phyloP scores from a whole-genome alignment of 2,329 filamentous ascomycete genomes.

The Calonectria fujianensis region DNA sequence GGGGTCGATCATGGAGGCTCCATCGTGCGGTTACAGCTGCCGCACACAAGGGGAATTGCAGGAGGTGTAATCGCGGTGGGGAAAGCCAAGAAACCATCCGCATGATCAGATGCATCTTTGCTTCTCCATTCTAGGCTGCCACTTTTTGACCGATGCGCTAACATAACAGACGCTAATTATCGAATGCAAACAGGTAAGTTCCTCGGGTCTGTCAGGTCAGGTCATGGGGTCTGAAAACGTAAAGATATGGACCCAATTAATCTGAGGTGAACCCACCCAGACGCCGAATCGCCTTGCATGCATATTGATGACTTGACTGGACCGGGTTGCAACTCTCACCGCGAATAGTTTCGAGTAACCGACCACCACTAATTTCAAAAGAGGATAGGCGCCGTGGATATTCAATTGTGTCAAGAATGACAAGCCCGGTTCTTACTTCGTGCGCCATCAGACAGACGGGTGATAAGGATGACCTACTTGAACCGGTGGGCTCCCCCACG shows the following conservation, averaged over 20 bases:
- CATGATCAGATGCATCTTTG: constrained; percentile 23
- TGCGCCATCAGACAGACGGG: not conserved
- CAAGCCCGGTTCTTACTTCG: not conserved
- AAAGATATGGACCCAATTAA: constrained; percentile 25
- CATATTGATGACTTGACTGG: constrained; percentile 2
- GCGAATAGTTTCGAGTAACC: not conserved
- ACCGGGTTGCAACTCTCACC: not conserved
- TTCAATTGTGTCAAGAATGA: not conserved
- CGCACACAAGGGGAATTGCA: constrained; percentile 28
- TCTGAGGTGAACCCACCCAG: not conserved
- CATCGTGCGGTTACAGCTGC: constrained; percentile 45
- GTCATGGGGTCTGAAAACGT: constrained; percentile 20
- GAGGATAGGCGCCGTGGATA: not conserved
- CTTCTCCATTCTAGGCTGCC: constrained; percentile 41
- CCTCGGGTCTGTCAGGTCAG: constrained; percentile 17
- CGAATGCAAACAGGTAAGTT: not conserved
- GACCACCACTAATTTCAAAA: constrained; percentile 5
- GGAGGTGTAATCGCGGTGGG: constrained; percentile 18
- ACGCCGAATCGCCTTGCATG: constrained; percentile 15
- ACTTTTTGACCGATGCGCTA: constrained; percentile 23
- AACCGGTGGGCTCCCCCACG: constrained; percentile 37
- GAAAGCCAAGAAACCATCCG: constrained; percentile 10
- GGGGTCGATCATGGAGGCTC: constrained; percentile 37
- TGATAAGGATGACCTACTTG: not conserved
- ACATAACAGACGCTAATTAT: not conserved